Evolutionary conservation across 106 monocot genomes (phyloP), one percentile per base, ranked within the genome.

Genomic region (Platanthera zijinensis): DNA sequence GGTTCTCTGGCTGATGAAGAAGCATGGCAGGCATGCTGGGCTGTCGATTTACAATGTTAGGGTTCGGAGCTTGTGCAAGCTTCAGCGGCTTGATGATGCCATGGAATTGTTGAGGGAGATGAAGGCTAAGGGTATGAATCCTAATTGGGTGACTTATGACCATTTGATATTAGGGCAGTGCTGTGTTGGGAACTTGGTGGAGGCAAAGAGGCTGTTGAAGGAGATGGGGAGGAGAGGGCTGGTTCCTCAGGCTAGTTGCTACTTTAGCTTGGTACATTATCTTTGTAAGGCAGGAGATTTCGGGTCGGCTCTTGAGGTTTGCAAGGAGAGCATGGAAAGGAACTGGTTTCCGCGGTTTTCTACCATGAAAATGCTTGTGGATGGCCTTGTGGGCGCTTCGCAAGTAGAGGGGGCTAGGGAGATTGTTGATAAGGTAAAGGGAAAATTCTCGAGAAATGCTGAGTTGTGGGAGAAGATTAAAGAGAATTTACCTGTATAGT

Each of bases 281-380:
- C 66, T 84, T 13, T 88, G 84, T 69, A 69, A 75, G 69, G 84
- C 74, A 51, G 82, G 77, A 77, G 80, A 88, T 14, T 84, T 84
- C 48, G 80, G 74, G 68, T 52, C 71, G 12, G 85, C 82, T 5
- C 22, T 88, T 77, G 73, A 62, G 52, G 18, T 85, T 13, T 88
- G 77, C 68, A 88, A 21, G 78, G 75, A 83, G 75, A 83, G 85
- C 48, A 80, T 88, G 85, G 85, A 73, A 71, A 85, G 57, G 78
- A 88, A 88, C 50, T 88, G 88, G 88, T 78, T 85, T 15, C 88
- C 88, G 3, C 18, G 64, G 19, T 88, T 85, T 50, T 63, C 80
- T 18, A 76, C 72, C n/a, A 85, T 88, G 85, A 83, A 75, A 80
- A 8, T 11, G 11, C 79, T 88, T 22, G 83, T 85, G 32, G 59